Conservation (phyloP, 345 rosid genomes). For the Salix suchowensis region DNA sequence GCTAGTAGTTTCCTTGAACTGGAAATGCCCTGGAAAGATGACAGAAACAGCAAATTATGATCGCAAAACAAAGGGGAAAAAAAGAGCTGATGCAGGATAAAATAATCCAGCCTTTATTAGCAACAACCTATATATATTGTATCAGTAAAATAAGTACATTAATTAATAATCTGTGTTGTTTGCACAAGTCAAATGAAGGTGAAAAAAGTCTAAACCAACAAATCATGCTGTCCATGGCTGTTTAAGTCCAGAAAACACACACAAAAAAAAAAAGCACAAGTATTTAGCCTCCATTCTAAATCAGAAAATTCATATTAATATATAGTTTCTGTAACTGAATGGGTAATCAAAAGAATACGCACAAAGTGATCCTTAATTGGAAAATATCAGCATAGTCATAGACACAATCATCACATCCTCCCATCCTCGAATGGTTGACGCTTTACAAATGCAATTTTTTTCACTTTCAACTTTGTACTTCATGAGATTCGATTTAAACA, state of each 20-base stretch:
- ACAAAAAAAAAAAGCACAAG: no score
- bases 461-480: no score
- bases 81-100: not conserved
- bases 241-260: no score
- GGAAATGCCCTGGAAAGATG: conserved; percentile 55
- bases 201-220: not conserved
- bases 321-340: not conserved
- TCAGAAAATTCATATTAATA: not conserved
- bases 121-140: not conserved
- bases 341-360: not conserved
- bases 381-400: no score
- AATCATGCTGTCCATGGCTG: no score
- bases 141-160: not conserved
- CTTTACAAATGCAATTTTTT: no score
- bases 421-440: no score
- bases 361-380: no score
- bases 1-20: conserved; percentile 60
- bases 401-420: no score
- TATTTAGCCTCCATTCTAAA: not conserved
- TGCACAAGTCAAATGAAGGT: not conserved
- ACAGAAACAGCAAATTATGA: not conserved
- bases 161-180: not conserved
- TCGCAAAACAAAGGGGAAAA: not conserved
- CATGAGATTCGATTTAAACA: not conserved
- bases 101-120: not conserved